Evolutionary conservation across 1,284 basidiomycete species (phyloP).

Genomic region (Agaricales sp.): DNA sequence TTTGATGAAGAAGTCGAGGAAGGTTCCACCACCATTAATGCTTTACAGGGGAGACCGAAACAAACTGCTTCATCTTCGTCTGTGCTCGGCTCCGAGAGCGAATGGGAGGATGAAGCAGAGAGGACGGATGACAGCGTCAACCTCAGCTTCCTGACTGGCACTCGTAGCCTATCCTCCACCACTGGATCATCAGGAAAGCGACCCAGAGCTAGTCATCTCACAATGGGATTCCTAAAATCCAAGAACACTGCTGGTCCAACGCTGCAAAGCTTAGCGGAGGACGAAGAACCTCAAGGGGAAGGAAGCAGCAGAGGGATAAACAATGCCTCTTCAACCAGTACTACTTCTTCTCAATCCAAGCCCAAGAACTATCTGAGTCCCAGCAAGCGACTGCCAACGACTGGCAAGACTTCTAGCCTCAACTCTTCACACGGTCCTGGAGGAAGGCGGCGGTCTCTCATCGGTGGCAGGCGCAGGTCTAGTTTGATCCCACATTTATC

Average conservation of each 20-base stretch:
- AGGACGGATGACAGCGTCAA: constrained; percentile 65
- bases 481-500: constrained; percentile 66
- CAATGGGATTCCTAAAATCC: constrained; percentile 58
- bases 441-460: constrained; percentile 45
- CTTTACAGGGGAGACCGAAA: constrained; percentile 20
- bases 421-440: background rate
- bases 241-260: constrained; percentile 28
- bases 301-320: background rate
- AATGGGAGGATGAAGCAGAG: constrained; percentile 84
- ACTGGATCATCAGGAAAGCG: constrained; percentile 24
- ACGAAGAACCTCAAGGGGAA: constrained; percentile 35
- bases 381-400: background rate
- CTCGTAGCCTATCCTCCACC: constrained; percentile 18
- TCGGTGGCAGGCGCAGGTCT: constrained; percentile 60
- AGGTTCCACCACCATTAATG: constrained; percentile 18
- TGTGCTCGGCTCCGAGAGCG: constrained; percentile 60
- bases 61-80: background rate
- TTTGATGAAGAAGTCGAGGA: constrained; percentile 29
- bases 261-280: constrained; percentile 59
- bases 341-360: background rate
- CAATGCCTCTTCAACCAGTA: background rate
- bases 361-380: background rate
- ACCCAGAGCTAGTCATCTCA: constrained; percentile 52
- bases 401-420: background rate
- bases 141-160: constrained; percentile 22